Percentiles rank a stretch among this genome's conserved stretches.
phyloP scores from a whole-genome alignment of 2,329 filamentous ascomycete genomes.

The Escovopsis sp. region DNA sequence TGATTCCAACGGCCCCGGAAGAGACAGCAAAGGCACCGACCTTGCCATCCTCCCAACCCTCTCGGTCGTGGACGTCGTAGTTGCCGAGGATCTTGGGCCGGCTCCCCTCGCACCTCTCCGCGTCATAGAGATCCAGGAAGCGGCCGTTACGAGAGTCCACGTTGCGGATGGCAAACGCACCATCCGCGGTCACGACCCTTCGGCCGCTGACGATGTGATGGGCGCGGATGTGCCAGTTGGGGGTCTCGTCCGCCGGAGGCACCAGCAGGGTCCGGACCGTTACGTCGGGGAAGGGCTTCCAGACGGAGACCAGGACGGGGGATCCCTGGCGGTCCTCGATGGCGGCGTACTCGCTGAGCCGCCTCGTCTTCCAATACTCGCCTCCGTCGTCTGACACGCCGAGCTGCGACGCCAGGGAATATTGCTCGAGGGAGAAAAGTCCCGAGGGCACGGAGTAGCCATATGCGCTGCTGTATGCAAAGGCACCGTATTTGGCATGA shows the following conservation, averaged over 20 bases:
- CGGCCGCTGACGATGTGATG: conserved; percentile 47
- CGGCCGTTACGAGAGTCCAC: conserved; percentile 32
- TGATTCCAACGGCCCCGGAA: conserved; percentile 42
- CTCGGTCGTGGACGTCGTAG: conserved; percentile 41
- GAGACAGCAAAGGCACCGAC: conserved; percentile 42
- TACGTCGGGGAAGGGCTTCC: conserved; percentile 59
- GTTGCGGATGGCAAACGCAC: conserved; percentile 55
- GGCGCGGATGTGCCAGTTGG: conserved; percentile 56
- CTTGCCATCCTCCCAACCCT: conserved; percentile 34
- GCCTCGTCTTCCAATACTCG: conserved; percentile 65
- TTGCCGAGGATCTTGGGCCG: conserved; percentile 43
- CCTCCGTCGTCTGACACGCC: conserved; percentile 46
- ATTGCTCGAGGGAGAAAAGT: conserved; percentile 43
- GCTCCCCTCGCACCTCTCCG: conserved; percentile 32
- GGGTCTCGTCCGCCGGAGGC: conserved; percentile 40
- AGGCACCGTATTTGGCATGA: conserved; percentile 68
- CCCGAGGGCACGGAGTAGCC: conserved; percentile 67
- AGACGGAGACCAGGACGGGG: conserved; percentile 52
- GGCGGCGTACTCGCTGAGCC: conserved; percentile 47
- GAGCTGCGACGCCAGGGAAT: conserved; percentile 40
- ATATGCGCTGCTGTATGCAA: conserved; percentile 64
- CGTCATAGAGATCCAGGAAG: conserved; percentile 35
- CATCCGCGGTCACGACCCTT: conserved; percentile 56
- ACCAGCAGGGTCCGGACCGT: conserved; percentile 47
- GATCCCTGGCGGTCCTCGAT: conserved; percentile 40